phyloP scores from a whole-genome alignment of 192 early-diverging fungal species.

The Backusella tarrabulga region DNA sequence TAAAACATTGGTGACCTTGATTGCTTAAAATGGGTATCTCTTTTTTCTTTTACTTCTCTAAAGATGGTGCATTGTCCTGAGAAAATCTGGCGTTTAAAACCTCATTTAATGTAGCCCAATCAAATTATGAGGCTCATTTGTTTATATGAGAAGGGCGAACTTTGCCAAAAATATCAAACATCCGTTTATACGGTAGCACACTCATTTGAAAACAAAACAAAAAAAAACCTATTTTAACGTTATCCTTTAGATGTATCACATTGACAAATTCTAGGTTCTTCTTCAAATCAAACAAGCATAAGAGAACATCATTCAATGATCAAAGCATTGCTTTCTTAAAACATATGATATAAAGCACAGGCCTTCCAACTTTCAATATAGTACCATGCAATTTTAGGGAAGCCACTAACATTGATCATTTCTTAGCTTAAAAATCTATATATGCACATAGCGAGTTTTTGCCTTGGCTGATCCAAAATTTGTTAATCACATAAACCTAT shows the following conservation, averaged over 20 bases:
- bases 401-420: too few relatives aligned
- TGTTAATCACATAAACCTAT: too few relatives aligned
- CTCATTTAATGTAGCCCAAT: neutral
- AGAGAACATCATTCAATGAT: too few relatives aligned
- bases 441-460: too few relatives aligned
- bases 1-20: neutral
- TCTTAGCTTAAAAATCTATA: too few relatives aligned
- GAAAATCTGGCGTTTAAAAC: neutral
- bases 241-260: neutral
- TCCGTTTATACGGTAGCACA: neutral
- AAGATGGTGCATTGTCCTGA: neutral
- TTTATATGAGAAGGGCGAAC: neutral
- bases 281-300: neutral
- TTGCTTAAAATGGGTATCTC: neutral
- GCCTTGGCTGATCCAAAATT: too few relatives aligned
- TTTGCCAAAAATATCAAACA: neutral
- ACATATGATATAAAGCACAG: too few relatives aligned
- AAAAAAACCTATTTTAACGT: neutral
- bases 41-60: neutral
- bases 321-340: too few relatives aligned
- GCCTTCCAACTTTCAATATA: too few relatives aligned
- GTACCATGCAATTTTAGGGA: too few relatives aligned
- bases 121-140: neutral
- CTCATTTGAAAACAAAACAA: neutral
- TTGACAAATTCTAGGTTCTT: neutral